Conservation (phyloP, 1,139 yeast genomes). For the Waltiozyma sp. region DNA sequence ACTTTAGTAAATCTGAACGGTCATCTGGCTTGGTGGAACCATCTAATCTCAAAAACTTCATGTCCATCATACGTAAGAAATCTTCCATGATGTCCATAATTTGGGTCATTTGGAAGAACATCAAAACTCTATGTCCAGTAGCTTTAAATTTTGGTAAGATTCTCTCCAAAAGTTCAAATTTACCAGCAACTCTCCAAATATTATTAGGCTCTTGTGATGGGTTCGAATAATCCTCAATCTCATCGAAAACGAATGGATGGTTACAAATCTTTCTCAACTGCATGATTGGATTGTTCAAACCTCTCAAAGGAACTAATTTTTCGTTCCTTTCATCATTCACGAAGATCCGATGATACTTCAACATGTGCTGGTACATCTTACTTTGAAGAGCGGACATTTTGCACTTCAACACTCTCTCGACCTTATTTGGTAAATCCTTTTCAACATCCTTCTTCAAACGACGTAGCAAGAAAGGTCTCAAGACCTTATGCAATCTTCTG, state of each 20-base stretch:
- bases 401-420: constrained; percentile 91
- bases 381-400: constrained; percentile 84
- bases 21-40: constrained; percentile 81
- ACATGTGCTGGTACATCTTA: constrained; percentile 69
- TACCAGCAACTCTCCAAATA: constrained; percentile 72
- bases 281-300: constrained; percentile 88
- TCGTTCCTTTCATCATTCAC: constrained; percentile 39
- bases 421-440: constrained; percentile 90
- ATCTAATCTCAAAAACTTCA: constrained; percentile 69
- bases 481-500: constrained; percentile 89
- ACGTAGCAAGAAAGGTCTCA: constrained; percentile 87
- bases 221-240: constrained; percentile 78
- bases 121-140: constrained; percentile 69
- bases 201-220: constrained; percentile 59
- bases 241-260: constrained; percentile 95
- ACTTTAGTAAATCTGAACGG: constrained; percentile 56
- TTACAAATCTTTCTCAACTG: constrained; percentile 93
- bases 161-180: constrained; percentile 66
- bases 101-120: constrained; percentile 83
- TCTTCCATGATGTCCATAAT: constrained; percentile 88
- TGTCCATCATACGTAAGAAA: constrained; percentile 48
- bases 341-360: constrained; percentile 55
- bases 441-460: constrained; percentile 96
- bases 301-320: constrained; percentile 55
- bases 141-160: constrained; percentile 65